Conservation (phyloP, 306 rosid genomes). For the Cicer pinnatifidum region DNA sequence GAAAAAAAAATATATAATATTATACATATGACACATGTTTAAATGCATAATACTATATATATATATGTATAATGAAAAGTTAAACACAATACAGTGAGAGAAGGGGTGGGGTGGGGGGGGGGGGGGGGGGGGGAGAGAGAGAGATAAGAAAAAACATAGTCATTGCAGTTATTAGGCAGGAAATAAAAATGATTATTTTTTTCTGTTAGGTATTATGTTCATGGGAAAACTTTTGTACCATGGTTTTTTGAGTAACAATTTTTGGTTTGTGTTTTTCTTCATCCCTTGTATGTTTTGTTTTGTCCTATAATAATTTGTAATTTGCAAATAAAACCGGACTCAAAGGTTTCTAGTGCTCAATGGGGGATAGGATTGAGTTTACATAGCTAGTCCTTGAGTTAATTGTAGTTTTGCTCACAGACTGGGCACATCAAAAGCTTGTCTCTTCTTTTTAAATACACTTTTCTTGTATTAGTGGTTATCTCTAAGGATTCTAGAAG, state of each 20-base stretch:
- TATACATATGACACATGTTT: background rate
- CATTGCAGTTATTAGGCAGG: background rate
- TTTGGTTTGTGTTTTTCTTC: background rate
- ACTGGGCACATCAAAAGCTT: background rate
- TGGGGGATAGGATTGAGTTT: background rate
- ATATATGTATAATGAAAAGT: background rate
- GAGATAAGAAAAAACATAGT: too few species aligned
- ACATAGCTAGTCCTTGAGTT: too few species aligned
- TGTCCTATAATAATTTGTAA: background rate
- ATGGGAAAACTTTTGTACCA: background rate
- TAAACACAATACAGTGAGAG: background rate
- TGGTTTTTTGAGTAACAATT: background rate
- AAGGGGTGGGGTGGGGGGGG: background rate
- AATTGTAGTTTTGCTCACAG: too few species aligned
- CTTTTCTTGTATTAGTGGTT: conserved; percentile 3
- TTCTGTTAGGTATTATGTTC: background rate
- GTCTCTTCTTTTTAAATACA: conserved; percentile 4
- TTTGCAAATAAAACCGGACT: background rate
- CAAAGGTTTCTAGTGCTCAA: background rate
- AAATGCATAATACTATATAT: background rate
- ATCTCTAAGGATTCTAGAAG: conserved; percentile 2
- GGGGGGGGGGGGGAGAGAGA: background rate
- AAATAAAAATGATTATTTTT: background rate
- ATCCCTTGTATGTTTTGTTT: background rate
- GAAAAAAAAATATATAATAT: too few species aligned